Evolutionary conservation across 2,329 filamentous ascomycete genomes (phyloP).

Genomic region (Ophiostoma ulmi): DNA sequence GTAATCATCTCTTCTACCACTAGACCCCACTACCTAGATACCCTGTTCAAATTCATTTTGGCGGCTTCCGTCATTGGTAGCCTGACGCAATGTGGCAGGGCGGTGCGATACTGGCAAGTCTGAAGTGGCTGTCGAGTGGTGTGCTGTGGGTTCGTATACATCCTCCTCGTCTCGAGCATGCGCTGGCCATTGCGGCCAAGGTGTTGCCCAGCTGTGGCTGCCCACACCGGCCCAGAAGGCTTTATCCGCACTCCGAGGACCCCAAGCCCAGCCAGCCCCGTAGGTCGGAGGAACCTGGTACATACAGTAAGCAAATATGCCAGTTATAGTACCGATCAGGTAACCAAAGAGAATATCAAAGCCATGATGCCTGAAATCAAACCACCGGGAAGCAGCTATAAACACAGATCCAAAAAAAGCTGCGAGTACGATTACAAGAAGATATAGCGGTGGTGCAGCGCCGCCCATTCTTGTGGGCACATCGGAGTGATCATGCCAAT

Average conservation of each 20-base stretch:
- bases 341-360: conserved; percentile 89
- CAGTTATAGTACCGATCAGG: conserved; percentile 64
- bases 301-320: conserved; percentile 73
- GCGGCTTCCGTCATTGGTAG: neutral
- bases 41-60: neutral
- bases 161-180: conserved; percentile 32
- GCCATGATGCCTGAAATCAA: conserved; percentile 83
- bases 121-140: neutral
- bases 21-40: neutral
- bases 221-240: conserved; percentile 76
- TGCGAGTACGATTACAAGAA: conserved; percentile 63
- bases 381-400: conserved; percentile 80
- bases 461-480: conserved; percentile 62
- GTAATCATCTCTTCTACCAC: neutral
- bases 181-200: conserved; percentile 27
- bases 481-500: conserved; percentile 32
- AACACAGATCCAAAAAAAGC: conserved; percentile 73
- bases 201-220: conserved; percentile 47
- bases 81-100: neutral
- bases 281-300: conserved; percentile 75
- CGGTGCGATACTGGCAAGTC: conserved; percentile 4
- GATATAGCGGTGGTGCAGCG: conserved; percentile 76
- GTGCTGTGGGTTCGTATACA: conserved; percentile 17
- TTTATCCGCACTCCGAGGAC: conserved; percentile 59
- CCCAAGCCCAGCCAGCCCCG: conserved; percentile 90